A percentile compares a stretch with the other conserved stretches of the same genome.
phyloP scores from a whole-genome alignment of 768 basidiomycete species.

The Suillus americanus region DNA sequence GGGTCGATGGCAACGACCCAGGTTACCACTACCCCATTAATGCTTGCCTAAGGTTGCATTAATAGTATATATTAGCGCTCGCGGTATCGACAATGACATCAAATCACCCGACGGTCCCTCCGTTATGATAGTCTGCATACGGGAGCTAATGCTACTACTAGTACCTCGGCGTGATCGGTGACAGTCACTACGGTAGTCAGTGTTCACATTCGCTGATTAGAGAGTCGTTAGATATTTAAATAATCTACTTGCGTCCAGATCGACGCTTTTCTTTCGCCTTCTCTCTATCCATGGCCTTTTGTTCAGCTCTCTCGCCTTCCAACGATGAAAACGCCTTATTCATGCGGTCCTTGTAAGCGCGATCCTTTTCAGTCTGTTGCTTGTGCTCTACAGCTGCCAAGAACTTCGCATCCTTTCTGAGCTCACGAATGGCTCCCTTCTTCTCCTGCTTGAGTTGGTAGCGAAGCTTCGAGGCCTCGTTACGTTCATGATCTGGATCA shows the following conservation, averaged over 20 bases:
- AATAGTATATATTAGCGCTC: neutral
- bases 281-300: slow-evolving; percentile 88
- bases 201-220: neutral
- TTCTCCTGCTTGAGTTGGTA: slow-evolving; percentile 91
- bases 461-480: slow-evolving; percentile 82
- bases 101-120: too few species aligned
- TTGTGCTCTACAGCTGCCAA: slow-evolving; percentile 85
- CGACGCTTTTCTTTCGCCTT: slow-evolving; percentile 76
- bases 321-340: slow-evolving; percentile 74
- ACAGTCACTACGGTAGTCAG: neutral
- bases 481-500: slow-evolving; percentile 92
- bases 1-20: slow-evolving; percentile 48
- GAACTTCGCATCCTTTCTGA: slow-evolving; percentile 94
- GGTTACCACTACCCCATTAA: slow-evolving; percentile 36
- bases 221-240: neutral
- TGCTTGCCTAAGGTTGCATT: slow-evolving; percentile 2
- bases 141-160: neutral
- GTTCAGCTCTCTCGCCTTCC: slow-evolving; percentile 89
- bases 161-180: too few species aligned
- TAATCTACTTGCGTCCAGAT: slow-evolving; percentile 64
- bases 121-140: too few species aligned
- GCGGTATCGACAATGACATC: too few species aligned
- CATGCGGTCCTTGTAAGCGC: slow-evolving; percentile 77
- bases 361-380: slow-evolving; percentile 84
- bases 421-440: slow-evolving; percentile 95